phyloP scores from a whole-genome alignment of 2,329 filamentous ascomycete species.

The Penicillium sp. region DNA sequence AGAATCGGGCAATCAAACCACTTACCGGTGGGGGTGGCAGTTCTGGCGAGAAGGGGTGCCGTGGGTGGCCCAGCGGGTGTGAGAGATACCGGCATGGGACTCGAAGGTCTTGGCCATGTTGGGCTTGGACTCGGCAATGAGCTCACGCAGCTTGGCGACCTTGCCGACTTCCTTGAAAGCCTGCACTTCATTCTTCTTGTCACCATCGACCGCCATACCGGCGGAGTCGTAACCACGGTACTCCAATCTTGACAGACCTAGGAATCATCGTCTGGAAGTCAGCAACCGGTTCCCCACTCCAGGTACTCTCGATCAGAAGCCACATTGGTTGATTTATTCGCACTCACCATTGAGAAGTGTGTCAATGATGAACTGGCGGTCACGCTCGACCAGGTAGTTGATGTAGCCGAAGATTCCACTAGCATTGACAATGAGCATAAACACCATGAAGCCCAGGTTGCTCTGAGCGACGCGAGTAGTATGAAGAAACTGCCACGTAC shows the following conservation, averaged over 20 bases:
- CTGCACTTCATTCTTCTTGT: slow-evolving; percentile 97
- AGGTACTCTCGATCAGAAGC: neutral
- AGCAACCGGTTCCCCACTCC: neutral
- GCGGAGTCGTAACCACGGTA: slow-evolving; percentile 99
- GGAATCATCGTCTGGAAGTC: slow-evolving; percentile 6
- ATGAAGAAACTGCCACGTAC: slow-evolving; percentile 19
- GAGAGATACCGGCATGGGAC: slow-evolving; percentile 95
- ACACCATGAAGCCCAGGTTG: neutral
- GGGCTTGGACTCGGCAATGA: slow-evolving; percentile 76
- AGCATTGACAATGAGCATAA: slow-evolving; percentile 7
- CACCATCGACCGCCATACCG: slow-evolving; percentile 88
- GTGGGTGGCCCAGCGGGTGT: slow-evolving; percentile 98
- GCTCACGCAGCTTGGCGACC: slow-evolving; percentile 90
- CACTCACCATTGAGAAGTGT: slow-evolving; percentile 83
- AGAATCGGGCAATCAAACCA: slow-evolving; percentile 4
- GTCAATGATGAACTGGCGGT: slow-evolving; percentile 91
- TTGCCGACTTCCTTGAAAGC: slow-evolving; percentile 99
- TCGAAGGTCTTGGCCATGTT: slow-evolving; percentile 92
- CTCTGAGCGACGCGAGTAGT: neutral
- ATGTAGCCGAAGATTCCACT: slow-evolving; percentile 73
- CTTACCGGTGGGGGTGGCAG: slow-evolving; percentile 96
- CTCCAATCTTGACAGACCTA: slow-evolving; percentile 89
- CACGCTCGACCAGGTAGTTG: slow-evolving; percentile 99
- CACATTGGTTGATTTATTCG: neutral
- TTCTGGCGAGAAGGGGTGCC: slow-evolving; percentile 87